Base-by-base conservation (phyloP, 805 yeast genomes). In the Pichia membranifaciens region DNA sequence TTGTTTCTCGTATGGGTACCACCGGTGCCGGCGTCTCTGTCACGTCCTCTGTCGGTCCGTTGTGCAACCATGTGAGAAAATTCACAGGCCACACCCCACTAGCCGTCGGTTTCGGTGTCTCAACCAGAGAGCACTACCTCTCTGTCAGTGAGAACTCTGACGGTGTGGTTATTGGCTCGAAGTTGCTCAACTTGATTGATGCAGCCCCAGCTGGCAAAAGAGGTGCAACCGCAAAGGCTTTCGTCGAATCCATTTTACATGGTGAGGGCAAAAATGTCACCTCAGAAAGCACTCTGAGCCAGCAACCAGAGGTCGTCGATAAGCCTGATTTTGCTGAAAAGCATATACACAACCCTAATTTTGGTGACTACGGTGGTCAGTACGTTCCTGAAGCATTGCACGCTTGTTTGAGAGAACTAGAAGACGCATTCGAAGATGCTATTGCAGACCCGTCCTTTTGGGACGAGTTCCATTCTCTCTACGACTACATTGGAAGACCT, bases 341-440 rank as follows among this genome's bases (percentile, higher is more conserved):
- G 5, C 93, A 85, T 61, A 76, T 79, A 52, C 85, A 77, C 62
- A 76, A 81, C 55, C 84, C 91, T 48, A 75, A 84, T 53, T 91
- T 91, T 59, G 99, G 98, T 60, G 89, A 81, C 43, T 95, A 88
- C 62, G 99, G 99, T 65, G 99, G 99, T 51, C 99, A 93, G 71
- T 93, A 88, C 62, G 99, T 93, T 36, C 99, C 99, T 35, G 99
- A 93, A 72, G 87, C 95, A 20, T 72, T 93, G 60, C 91, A 90
- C 68, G 79, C 95, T 38, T 91, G 98, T 72, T 75, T 93, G 57
- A 78, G 81, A 52, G 96, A 93, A 69, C 76, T 93, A 49, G 99
- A 93, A 71, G 72, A 65, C 45, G 97, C 88, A 4, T 95, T 90
- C 64, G 90, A 86, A 63, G 76, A 73, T 38, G 96, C 97, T 17